phyloP scores from a whole-genome alignment of 2,329 filamentous ascomycete species.

The Colletotrichum melonis region DNA sequence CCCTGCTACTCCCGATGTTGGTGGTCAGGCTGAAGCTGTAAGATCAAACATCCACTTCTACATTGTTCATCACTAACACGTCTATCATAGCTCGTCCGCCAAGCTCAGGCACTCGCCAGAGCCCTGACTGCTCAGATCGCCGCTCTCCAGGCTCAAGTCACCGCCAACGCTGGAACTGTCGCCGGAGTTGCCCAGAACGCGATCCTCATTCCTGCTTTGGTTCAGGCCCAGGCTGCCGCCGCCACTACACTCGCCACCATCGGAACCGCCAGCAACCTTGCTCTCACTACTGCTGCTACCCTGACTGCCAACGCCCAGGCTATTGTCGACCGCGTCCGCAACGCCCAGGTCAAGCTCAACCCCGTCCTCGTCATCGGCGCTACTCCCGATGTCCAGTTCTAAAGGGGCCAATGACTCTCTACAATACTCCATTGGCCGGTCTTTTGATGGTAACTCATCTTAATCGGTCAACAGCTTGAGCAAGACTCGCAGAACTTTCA shows the following conservation, averaged over 20 bases:
- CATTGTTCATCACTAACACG: neutral
- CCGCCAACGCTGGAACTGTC: neutral
- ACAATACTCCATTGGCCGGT: neutral
- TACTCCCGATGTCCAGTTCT: constrained; percentile 1
- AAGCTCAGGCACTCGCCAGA: neutral
- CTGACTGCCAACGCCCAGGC: neutral
- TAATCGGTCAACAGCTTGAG: neutral
- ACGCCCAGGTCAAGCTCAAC: neutral
- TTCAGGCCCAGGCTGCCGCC: neutral
- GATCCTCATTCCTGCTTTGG: neutral
- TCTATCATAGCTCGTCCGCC: neutral
- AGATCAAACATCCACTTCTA: neutral
- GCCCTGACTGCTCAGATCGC: neutral
- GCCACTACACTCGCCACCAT: neutral
- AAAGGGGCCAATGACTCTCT: neutral
- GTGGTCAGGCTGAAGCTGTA: neutral
- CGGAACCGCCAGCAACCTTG: neutral
- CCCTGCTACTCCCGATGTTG: neutral
- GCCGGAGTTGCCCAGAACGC: neutral
- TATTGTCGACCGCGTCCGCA: neutral
- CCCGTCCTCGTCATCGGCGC: neutral
- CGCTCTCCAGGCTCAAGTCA: neutral
- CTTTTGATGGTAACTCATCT: neutral
- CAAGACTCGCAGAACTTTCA: neutral
- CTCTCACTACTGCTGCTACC: neutral